phyloP scores from a whole-genome alignment of 1,139 yeast species.

The Saccharomyces uvarum region DNA sequence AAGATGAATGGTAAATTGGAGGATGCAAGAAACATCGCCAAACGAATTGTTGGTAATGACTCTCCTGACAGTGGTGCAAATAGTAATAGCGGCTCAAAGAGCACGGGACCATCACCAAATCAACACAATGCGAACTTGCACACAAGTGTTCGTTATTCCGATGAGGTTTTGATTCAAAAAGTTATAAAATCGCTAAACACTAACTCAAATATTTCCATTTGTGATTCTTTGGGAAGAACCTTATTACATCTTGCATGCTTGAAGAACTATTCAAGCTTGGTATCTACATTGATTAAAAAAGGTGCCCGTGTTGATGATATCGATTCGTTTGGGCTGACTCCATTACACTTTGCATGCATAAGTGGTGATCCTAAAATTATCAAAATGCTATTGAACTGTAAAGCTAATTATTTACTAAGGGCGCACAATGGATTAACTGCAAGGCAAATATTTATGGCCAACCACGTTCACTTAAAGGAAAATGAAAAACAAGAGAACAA shows the following conservation, averaged over 20 bases:
- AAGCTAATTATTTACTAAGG: slow-evolving; percentile 54
- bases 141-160: slow-evolving; percentile 12
- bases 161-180: slow-evolving; percentile 51
- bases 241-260: slow-evolving; percentile 73
- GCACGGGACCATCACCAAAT: background rate
- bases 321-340: slow-evolving; percentile 74
- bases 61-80: background rate
- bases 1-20: slow-evolving; percentile 90
- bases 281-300: slow-evolving; percentile 55
- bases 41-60: slow-evolving; percentile 57
- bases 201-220: slow-evolving; percentile 63
- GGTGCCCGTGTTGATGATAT: slow-evolving; percentile 71
- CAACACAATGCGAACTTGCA: background rate
- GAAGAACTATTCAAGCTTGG: slow-evolving; percentile 56
- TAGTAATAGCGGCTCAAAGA: background rate
- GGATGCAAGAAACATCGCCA: slow-evolving; percentile 82
- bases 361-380: slow-evolving; percentile 61
- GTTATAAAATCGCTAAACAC: slow-evolving; percentile 48
- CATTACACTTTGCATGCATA: slow-evolving; percentile 73
- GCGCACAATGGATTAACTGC: slow-evolving; percentile 49
- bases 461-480: slow-evolving; percentile 22
- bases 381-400: slow-evolving; percentile 33
- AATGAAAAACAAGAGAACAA: background rate
- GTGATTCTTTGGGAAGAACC: slow-evolving; percentile 75
- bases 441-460: slow-evolving; percentile 39